Conservation (phyloP, 768 basidiomycete genomes). For the Lactifluus echinatus region DNA sequence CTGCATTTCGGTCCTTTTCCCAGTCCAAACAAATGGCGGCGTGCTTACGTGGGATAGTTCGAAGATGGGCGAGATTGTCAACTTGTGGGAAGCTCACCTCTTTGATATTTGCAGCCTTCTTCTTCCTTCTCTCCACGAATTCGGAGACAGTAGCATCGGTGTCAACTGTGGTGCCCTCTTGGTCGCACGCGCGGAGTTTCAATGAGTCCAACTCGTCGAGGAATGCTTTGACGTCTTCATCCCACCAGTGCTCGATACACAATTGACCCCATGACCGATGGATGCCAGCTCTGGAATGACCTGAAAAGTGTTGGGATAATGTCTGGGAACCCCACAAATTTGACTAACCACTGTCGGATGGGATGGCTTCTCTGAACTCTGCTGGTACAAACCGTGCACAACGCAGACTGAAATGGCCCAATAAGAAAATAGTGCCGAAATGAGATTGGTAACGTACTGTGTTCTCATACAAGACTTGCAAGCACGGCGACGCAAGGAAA, state of each 20-base stretch:
- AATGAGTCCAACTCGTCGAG: neutral
- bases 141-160: neutral
- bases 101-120: neutral
- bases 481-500: conserved; percentile 8
- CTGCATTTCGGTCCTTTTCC: conserved; percentile 6
- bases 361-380: neutral
- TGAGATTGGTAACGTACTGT: neutral
- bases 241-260: conserved; percentile 7
- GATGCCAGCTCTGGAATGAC: neutral
- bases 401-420: neutral
- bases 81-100: neutral
- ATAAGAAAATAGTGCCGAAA: neutral
- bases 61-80: neutral
- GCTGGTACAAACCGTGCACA: neutral
- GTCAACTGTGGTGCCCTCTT: neutral
- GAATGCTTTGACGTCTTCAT: conserved; percentile 2
- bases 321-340: neutral
- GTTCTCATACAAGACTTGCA: conserved; percentile 9
- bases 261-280: neutral
- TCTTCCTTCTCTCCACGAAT: neutral
- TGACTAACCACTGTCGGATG: neutral
- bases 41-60: conserved; percentile 1
- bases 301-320: neutral
- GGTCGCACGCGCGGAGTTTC: neutral
- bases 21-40: neutral